Percentiles rank a stretch among this genome's conserved stretches.
Evolutionary conservation across 148 eudicot genomes (phyloP).

Genomic region (Vaccinium darrowii): DNA sequence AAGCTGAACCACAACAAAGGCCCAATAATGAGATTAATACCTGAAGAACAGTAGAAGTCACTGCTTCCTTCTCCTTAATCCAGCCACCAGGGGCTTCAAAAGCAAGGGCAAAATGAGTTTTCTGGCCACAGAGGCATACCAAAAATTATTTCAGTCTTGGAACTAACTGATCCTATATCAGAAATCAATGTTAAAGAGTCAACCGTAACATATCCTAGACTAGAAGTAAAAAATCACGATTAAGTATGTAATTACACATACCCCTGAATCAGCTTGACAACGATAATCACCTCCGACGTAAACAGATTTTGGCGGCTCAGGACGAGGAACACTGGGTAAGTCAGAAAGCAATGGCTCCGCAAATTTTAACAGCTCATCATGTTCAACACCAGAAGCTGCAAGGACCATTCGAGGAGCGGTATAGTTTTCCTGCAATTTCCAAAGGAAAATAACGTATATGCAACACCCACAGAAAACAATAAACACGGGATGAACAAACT

Average conservation of each 20-base stretch:
- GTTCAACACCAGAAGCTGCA: constrained; percentile 96
- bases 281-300: constrained; percentile 71
- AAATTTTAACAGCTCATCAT: constrained; percentile 65
- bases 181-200: constrained; percentile 19
- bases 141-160: background rate
- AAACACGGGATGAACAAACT: constrained; percentile 2
- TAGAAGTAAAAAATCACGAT: constrained; percentile 11
- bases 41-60: constrained; percentile 59
- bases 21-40: constrained; percentile 21
- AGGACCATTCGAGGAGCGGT: constrained; percentile 92
- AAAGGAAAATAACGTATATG: constrained; percentile 13
- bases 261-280: constrained; percentile 67
- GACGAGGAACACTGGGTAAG: constrained; percentile 34
- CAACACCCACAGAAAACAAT: constrained; percentile 15
- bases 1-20: background rate
- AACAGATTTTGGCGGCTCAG: constrained; percentile 45
- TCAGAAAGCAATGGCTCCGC: constrained; percentile 91
- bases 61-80: constrained; percentile 52
- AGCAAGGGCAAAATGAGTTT: constrained; percentile 62
- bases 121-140: constrained; percentile 29
- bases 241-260: constrained; percentile 23
- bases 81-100: constrained; percentile 70
- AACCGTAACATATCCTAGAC: background rate
- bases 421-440: constrained; percentile 59
- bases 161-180: background rate